Base-by-base conservation (phyloP, 306 rosid genomes). In the Albizia julibrissin region DNA sequence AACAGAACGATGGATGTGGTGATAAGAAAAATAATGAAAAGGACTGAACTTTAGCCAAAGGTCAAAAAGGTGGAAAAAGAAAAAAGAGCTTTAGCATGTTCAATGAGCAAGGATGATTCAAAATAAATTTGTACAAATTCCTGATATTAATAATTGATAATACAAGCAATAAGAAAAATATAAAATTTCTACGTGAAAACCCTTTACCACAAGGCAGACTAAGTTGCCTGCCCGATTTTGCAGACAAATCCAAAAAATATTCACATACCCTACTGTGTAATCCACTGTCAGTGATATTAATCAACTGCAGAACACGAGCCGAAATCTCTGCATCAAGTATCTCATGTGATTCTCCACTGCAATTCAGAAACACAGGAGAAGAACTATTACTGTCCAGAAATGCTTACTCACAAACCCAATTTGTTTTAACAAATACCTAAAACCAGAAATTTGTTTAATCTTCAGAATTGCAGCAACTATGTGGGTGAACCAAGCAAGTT, bases 401-500 rank as follows among this genome's bases (percentile, higher is more conserved):
- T 50, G 65, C 27, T 26, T 54, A 39, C 62, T 46, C 50, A 34
- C 67, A 47, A 69, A 13, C 21, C 34, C 46, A 21, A 37, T 21
- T 29, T 29, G 50, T 49, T 42, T 77, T 24, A 73, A 84, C 43
- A 39, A 83, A 84, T 78, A 87, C 89, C 89, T 84, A 74, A 76
- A 78, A n/a, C 82, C 85, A 81, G 86, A 74, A 79, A 75, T 61
- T 74, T 87, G 84, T 29, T 78, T 87, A 74, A 82, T 81, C 87
- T 76, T 87, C 69, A 87, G 79, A 78, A 87, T 84, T 50, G 89
- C 85, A 67, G 89, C 87, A 78, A 78, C 89, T 14, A 87, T 84
- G 77, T 87, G 89, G 39, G 83, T 81, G 71, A 87, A 84, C 89
- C 87, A 87, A 78, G 89, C 84, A 74, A 87, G 89, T 78, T 87